Percentiles rank a stretch among this genome's conserved stretches.
Conservation (phyloP, 768 basidiomycete genomes). For the Guyanaporus albipodus region DNA sequence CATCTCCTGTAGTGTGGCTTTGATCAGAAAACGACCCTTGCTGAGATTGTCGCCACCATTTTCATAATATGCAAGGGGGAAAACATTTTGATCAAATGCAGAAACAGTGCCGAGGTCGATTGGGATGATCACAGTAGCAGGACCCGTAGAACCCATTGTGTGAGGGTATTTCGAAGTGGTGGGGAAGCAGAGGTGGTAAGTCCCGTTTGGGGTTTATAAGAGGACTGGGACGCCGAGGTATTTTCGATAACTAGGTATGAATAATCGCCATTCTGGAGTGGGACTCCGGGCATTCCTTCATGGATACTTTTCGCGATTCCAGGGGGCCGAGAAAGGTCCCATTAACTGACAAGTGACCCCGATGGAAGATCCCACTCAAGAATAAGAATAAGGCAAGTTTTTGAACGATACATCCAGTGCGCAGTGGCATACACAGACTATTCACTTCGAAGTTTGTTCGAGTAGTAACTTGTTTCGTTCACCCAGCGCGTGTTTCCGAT, state of each 20-base stretch:
- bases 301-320: no score
- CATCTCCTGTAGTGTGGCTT: conserved; percentile 8
- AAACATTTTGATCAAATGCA: background rate
- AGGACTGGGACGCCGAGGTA: no score
- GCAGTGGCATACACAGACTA: no score
- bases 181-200: background rate
- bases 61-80: conserved; percentile 5
- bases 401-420: no score
- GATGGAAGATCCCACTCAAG: no score
- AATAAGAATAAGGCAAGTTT: no score
- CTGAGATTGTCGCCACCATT: background rate
- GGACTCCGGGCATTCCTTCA: no score
- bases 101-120: background rate
- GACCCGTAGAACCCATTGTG: background rate
- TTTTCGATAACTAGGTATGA: background rate
- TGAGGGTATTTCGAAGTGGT: background rate
- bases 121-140: background rate
- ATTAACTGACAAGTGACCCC: no score
- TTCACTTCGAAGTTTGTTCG: no score
- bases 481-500: conserved; percentile 7
- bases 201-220: background rate
- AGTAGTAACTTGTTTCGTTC: no score
- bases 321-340: no score
- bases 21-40: conserved; percentile 2
- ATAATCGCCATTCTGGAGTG: background rate